Evolutionary conservation across 352 stramenopile genomes (phyloP).

Genomic region (Salisapilia sapeloensis): DNA sequence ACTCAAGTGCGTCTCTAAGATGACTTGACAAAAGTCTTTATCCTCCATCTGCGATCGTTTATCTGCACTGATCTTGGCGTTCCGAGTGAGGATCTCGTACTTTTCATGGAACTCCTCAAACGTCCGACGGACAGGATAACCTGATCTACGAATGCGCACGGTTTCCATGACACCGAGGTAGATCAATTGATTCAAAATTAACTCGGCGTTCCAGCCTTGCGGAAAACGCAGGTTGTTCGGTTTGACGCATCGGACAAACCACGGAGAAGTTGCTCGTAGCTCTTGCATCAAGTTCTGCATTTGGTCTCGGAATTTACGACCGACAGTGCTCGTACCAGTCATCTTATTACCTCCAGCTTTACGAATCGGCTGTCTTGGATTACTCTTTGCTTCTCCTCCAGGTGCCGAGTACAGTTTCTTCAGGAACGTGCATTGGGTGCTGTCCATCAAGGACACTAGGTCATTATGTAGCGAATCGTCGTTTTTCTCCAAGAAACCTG

Average conservation of each 20-base stretch:
- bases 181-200: conserved; percentile 82
- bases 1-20: conserved; percentile 47
- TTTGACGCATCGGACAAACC: conserved; percentile 87
- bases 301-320: conserved; percentile 81
- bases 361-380: conserved; percentile 46
- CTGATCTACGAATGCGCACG: conserved; percentile 75
- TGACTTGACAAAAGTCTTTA: conserved; percentile 73
- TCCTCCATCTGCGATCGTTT: conserved; percentile 35
- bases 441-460: conserved; percentile 77
- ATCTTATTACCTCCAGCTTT: conserved; percentile 71
- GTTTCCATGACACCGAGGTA: conserved; percentile 85
- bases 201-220: conserved; percentile 67
- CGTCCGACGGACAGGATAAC: conserved; percentile 71
- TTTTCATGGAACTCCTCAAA: conserved; percentile 79
- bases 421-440: conserved; percentile 61
- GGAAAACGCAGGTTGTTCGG: conserved; percentile 83
- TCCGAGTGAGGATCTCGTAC: conserved; percentile 74
- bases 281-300: conserved; percentile 80
- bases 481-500: conserved; percentile 96
- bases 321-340: conserved; percentile 81
- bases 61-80: conserved; percentile 28
- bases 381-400: conserved; percentile 10
- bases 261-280: conserved; percentile 62
- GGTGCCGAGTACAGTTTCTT: conserved; percentile 50
- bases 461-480: conserved; percentile 91